Conservation (phyloP, 192 early-diverging fungal species). For the Chytriomyces hyalinus region DNA sequence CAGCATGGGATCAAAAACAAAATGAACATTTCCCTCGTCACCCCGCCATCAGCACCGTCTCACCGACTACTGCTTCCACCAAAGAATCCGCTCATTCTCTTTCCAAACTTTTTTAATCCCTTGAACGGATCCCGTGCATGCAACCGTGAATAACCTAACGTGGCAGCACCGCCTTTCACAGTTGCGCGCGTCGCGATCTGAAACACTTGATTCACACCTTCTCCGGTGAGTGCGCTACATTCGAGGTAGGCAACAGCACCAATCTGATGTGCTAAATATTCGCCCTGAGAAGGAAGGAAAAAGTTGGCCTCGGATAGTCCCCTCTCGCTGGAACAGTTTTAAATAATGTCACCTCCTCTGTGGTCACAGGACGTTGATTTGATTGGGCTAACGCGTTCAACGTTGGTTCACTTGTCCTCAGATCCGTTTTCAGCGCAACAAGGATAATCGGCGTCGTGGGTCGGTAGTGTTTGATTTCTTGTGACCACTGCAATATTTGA, state of each 20-base stretch:
- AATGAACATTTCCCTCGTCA: too few species aligned
- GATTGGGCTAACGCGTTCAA: not conserved
- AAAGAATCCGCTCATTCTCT: not conserved
- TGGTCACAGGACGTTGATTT: not conserved
- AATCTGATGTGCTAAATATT: constrained; percentile 69
- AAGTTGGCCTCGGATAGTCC: not conserved
- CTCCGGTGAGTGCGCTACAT: constrained; percentile 82
- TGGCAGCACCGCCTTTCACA: constrained; percentile 34
- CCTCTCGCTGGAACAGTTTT: not conserved
- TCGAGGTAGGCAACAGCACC: constrained; percentile 82
- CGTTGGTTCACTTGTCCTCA: constrained; percentile 2
- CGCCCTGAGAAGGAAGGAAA: constrained; percentile 46
- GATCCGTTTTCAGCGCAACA: constrained; percentile 40
- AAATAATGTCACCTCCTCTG: not conserved
- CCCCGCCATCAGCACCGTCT: too few species aligned
- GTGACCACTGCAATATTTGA: constrained; percentile 32
- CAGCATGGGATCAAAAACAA: too few species aligned
- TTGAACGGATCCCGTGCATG: not conserved
- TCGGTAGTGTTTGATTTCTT: constrained; percentile 36
- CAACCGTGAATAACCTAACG: not conserved
- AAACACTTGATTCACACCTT: constrained; percentile 87
- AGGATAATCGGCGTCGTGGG: constrained; percentile 35
- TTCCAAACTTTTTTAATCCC: not conserved
- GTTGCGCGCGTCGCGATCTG: constrained; percentile 84
- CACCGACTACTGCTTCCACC: too few species aligned